Conservation (phyloP, 2,329 filamentous ascomycete genomes). For the Penicillium sclerotigenum region DNA sequence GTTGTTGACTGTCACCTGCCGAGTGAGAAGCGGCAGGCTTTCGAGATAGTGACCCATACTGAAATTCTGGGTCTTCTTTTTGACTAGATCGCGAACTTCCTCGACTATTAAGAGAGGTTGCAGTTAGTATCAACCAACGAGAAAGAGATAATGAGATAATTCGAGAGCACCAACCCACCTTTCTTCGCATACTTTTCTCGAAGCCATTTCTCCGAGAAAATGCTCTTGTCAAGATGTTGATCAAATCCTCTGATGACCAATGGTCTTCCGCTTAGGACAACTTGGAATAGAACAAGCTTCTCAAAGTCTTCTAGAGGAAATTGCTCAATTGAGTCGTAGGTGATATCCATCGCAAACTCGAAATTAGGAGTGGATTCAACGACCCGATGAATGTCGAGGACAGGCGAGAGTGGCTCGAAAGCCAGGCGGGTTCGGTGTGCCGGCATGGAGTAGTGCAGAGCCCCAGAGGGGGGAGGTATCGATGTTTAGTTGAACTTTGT, state of each 20-base stretch:
- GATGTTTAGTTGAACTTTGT: background rate
- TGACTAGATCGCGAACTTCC: constrained; percentile 74
- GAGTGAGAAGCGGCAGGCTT: constrained; percentile 77
- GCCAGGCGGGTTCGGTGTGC: constrained; percentile 76
- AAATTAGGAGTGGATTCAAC: constrained; percentile 81
- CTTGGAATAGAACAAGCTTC: constrained; percentile 76
- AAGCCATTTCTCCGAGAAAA: constrained; percentile 81
- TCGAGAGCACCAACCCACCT: constrained; percentile 49
- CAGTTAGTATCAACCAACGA: constrained; percentile 4
- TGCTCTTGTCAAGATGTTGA: constrained; percentile 65
- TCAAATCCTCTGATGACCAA: constrained; percentile 90
- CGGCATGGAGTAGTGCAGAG: constrained; percentile 60
- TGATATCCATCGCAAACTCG: constrained; percentile 78
- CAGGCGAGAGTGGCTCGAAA: constrained; percentile 85
- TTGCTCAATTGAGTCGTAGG: constrained; percentile 70
- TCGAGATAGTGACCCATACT: constrained; percentile 87
- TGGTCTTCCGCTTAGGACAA: constrained; percentile 80
- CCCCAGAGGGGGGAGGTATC: background rate
- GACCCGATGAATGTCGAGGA: constrained; percentile 72
- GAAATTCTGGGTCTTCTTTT: constrained; percentile 72
- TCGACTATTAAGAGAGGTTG: constrained; percentile 59
- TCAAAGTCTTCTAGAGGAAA: constrained; percentile 79
- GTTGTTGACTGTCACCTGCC: constrained; percentile 73
- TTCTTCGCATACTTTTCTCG: constrained; percentile 75
- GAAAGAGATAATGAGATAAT: no score